Percentiles rank a stretch among this genome's conserved stretches.
Evolutionary conservation across 805 yeast genomes (phyloP).

Genomic region (Saccharomyces cerevisiae): DNA sequence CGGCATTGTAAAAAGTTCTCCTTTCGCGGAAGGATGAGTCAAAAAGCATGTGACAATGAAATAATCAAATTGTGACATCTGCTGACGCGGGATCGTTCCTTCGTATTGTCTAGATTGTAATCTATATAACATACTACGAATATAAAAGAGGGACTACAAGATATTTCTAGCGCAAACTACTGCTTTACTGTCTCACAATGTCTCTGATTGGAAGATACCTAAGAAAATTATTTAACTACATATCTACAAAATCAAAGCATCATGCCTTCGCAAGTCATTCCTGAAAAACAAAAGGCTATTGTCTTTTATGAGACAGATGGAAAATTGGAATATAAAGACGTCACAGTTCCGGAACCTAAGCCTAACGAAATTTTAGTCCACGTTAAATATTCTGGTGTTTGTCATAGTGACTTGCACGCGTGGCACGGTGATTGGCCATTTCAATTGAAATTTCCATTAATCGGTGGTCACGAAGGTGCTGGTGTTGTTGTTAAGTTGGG

Average conservation of each 20-base stretch:
- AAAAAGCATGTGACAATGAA: background rate
- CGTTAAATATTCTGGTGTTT: slow-evolving; percentile 66
- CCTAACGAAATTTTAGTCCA: slow-evolving; percentile 56
- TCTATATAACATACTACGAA: background rate
- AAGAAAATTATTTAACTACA: background rate
- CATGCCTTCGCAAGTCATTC: slow-evolving; percentile 31
- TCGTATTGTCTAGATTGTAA: background rate
- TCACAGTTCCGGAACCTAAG: slow-evolving; percentile 53
- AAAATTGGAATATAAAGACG: slow-evolving; percentile 40
- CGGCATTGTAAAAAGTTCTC: background rate
- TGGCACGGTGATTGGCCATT: slow-evolving; percentile 70
- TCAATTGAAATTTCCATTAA: slow-evolving; percentile 49
- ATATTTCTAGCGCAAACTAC: background rate
- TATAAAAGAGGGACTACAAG: background rate
- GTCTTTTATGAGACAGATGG: slow-evolving; percentile 41
- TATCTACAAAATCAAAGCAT: slow-evolving; percentile 4
- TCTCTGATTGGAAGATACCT: background rate
- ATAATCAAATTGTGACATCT: background rate
- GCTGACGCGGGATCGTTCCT: background rate
- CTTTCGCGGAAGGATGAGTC: background rate
- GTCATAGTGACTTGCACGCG: slow-evolving; percentile 69
- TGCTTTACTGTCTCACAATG: too few species aligned
- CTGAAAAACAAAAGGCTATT: slow-evolving; percentile 43
- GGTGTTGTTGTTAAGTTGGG: slow-evolving; percentile 62
- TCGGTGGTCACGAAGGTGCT: slow-evolving; percentile 71